Evolutionary conservation across 306 rosid species (phyloP).

Genomic region (Neltuma alba): DNA sequence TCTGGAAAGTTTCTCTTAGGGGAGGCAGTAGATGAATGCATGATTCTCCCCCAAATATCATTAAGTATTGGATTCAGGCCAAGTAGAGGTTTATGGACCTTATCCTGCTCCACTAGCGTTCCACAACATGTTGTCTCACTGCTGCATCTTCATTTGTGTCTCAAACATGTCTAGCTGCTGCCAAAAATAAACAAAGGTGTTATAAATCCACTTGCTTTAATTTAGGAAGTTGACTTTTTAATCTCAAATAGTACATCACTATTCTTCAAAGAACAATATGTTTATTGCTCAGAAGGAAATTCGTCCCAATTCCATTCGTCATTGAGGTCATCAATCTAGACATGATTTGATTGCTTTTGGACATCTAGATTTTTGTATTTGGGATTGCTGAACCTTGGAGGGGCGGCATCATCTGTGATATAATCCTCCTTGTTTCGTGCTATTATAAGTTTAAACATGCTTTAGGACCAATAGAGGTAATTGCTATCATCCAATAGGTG

Average conservation of each 20-base stretch:
- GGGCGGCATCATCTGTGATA: too few species aligned
- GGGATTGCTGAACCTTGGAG: too few species aligned
- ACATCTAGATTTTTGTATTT: background rate
- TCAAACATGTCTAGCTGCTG: too few species aligned
- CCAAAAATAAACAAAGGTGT: too few species aligned
- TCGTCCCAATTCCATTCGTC: background rate
- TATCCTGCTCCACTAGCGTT: too few species aligned
- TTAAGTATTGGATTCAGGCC: too few species aligned
- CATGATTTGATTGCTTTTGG: background rate
- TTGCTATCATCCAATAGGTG: too few species aligned
- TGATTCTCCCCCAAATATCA: background rate
- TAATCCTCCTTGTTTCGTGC: too few species aligned
- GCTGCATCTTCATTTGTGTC: background rate
- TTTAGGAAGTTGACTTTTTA: background rate
- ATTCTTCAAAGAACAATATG: background rate
- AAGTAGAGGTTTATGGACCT: too few species aligned
- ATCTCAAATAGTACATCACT: background rate
- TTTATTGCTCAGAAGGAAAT: background rate
- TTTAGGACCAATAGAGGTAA: too few species aligned
- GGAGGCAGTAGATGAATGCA: background rate
- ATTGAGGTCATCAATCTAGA: background rate
- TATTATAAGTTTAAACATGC: too few species aligned
- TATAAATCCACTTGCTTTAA: background rate
- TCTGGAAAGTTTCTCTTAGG: background rate
- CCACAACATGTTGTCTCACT: background rate